Percentiles rank a stretch among this genome's conserved stretches.
These are phyloP conservation scores for Aspergillus nidulans DNA, from an alignment of 495 filamentous ascomycete species.

Conservation along the genomic window DNA sequence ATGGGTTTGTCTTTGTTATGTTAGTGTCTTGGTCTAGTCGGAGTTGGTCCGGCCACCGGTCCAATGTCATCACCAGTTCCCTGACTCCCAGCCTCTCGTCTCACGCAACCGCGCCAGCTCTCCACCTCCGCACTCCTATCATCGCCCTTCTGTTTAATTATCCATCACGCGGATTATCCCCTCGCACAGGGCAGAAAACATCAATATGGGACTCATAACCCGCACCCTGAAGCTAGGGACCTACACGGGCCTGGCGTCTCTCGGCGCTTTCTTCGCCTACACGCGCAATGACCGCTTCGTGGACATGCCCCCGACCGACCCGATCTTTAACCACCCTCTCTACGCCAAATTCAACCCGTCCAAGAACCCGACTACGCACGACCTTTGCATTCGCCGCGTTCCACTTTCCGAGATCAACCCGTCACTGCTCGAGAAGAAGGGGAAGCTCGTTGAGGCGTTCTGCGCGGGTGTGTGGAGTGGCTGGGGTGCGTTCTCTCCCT, in stretches of 20 bases:
- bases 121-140: not conserved
- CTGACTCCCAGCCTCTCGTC: not conserved
- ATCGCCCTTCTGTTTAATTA: not conserved
- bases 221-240: conserved; percentile 38
- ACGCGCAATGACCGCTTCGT: conserved; percentile 44
- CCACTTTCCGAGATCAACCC: conserved; percentile 61
- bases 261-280: conserved; percentile 38
- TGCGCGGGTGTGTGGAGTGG: conserved; percentile 65
- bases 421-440: conserved; percentile 56
- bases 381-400: conserved; percentile 58
- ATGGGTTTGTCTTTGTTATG: no score
- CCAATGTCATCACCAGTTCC: not conserved
- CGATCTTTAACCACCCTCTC: conserved; percentile 53
- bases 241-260: conserved; percentile 37
- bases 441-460: conserved; percentile 57
- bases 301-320: conserved; percentile 52
- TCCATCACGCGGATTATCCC: not conserved
- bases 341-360: conserved; percentile 58
- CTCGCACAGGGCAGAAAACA: not conserved
- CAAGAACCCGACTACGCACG: conserved; percentile 56
- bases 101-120: not conserved
- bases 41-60: not conserved
- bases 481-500: conserved; percentile 43
- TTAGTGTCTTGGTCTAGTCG: not conserved
- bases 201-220: conserved; percentile 1